Base-by-base conservation (phyloP, 2,329 filamentous ascomycete genomes). In the Lecanicillium sp. region DNA sequence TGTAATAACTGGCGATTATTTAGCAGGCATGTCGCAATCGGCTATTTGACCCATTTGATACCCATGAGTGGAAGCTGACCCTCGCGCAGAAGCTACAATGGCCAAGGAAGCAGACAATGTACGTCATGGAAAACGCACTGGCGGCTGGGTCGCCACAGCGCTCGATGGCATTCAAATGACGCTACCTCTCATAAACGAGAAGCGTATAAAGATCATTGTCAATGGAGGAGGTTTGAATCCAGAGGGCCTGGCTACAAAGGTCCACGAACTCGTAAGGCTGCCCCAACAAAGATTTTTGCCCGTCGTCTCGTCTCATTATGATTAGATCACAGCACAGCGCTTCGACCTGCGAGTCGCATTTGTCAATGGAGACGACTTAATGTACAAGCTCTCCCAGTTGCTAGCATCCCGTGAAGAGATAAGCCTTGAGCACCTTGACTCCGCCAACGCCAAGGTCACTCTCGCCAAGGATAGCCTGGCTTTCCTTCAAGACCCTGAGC, bases 171-270 rank as follows among this genome's bases (percentile, higher is more conserved):
- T 57, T 22, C 34, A 44, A 17, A 41, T 48, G 44, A 47, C 53
- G 0, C 39, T 58, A 3, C 46, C 53, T 14, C 72, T 44, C 54
- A 62, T 56, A 12, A 42, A 50, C 2, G 55, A 67, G 35, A 67
- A 72, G 43, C 50, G 60, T 0, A 77, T 77, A 55, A 74, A 72
- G 43, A 59, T 78, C 11, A 60, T 75, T 27, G 59, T 76, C 40
- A 77, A 79, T 46, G 74, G 74, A 3, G 75, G 76, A 1, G 71
- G 67, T 3, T 60, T 72, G 13, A 72, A 78, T 41, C 75, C 75
- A 0, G 61, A 61, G 41, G 71, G 66, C 0, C 48, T 79, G 13
- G 70, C 71, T 1, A 48, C 66, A 36, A 51, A 46, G 31, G 44
- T 54, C 8, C 40, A 49, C 2, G 36, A 40, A 3, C 29, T 51